Evolutionary conservation across 805 yeast genomes (phyloP), one percentile per base, ranked within the genome.

Genomic region (Torulaspora franciscae): DNA sequence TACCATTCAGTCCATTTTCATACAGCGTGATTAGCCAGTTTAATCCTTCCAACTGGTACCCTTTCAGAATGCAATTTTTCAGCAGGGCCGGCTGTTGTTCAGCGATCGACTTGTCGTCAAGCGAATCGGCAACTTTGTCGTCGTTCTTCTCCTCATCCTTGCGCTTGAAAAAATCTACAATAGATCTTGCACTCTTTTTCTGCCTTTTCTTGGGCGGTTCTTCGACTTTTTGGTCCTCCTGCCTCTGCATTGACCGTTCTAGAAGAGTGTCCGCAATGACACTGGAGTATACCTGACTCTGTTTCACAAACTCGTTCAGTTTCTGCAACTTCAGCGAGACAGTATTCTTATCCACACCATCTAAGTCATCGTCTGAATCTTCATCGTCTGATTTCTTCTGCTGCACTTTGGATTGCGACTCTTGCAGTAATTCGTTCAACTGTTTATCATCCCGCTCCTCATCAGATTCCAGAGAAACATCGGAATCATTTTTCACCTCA

Each of bases 1-100:
- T 90, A 2, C 98, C 99, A 63, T 91, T 91, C 24, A 91, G 70
- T 0, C 98, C 99, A 64, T 91, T 93, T 59, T 90, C 95, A 62
- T 85, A 93, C 22, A 91, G 67, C 0, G 96, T 83, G 10, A 83
- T 76, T 33, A 93, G 68, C 98, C 98, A 91, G 51, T 87, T 89
- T 45, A 91, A 74, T 1, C 98, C 99, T 45, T 85, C 89, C 14
- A 87, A 63, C 65, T 91, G 99, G 59, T 93, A 89, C 24, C 81
- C 84, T 58, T 88, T 87, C 73, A 91, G 70, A 0, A 59, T 57
- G 25, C 87, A 85, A 6, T 80, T 80, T 1, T 75, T 65, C 11
- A 82, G 56, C 10, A 79, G 54, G 9, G 64, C 56, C 0, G 89
- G 89, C 54, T 82, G 87, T n/a, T 64, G 63, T 29, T 61, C 58